A percentile compares a stretch with the other conserved stretches of the same genome.
Conservation (phyloP, 768 basidiomycete species). For the Leucogyrophana mollusca region DNA sequence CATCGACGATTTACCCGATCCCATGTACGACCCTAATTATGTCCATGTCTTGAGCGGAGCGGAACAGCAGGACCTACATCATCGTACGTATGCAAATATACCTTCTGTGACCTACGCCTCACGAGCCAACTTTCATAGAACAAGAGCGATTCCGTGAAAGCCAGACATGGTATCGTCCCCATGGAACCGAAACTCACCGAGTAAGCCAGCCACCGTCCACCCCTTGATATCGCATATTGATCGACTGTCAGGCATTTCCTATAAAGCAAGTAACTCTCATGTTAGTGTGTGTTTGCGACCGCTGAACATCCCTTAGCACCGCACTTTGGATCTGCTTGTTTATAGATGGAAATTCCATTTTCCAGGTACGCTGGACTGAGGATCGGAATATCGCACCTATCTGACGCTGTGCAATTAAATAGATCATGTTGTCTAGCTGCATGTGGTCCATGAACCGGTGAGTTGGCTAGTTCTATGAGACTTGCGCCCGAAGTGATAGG, state of each 20-base stretch:
- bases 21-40: constrained; percentile 65
- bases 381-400: constrained; percentile 2
- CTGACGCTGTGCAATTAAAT: constrained; percentile 19
- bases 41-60: constrained; percentile 66
- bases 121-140: constrained; percentile 36
- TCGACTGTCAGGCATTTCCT: constrained; percentile 57
- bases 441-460: constrained; percentile 82
- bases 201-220: constrained; percentile 33
- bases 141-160: constrained; percentile 67
- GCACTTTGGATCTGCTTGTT: constrained; percentile 73
- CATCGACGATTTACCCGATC: constrained; percentile 80
- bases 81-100: constrained; percentile 46
- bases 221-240: constrained; percentile 4
- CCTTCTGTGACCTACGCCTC: neutral
- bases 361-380: constrained; percentile 49
- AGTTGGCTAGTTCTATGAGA: constrained; percentile 9
- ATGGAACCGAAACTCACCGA: constrained; percentile 79
- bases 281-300: neutral
- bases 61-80: constrained; percentile 62
- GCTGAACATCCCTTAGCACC: constrained; percentile 36
- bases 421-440: constrained; percentile 65
- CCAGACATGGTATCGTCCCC: constrained; percentile 86
- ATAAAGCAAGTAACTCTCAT: constrained; percentile 46
- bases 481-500: constrained; percentile 1
- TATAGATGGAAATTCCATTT: constrained; percentile 77